Evolutionary conservation across 345 rosid genomes (phyloP), one percentile per base, ranked within the genome.

Genomic region (Heritiera fomes): DNA sequence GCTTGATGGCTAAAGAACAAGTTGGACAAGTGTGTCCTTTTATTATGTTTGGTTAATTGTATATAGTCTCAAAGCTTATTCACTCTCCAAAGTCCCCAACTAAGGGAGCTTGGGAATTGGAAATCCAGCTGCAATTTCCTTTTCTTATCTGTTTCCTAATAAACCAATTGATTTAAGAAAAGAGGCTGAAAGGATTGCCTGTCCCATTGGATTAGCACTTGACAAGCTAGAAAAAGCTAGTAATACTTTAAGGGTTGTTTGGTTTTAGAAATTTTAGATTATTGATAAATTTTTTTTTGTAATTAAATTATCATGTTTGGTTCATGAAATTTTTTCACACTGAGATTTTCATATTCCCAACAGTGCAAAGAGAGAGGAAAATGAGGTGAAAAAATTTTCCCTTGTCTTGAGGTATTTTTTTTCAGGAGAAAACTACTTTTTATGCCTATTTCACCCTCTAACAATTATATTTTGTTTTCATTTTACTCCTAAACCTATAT

Each of bases 1-100:
- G 20, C 2, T 15, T 32, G 61, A 17, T 34, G 11, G 38, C 9
- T 53, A 43, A 60, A 69, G 55, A 50, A 62, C 82, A 79, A 76
- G 79, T 81, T 67, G 84, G 11, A 34, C 45, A 71, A 80, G 67
- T 60, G 82, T 49, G 45, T 49, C 5, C 34, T 30, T 49, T 61
- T 46, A n/a, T 17, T 7, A 17, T 4, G 2, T 23, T 65, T 50
- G 80, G 71, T 76, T 55, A 80, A 67, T 20, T 81, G 84, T 66
- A 81, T 75, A 8, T 67, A 34, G 86, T 30, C 82, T 32, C 8
- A 7, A 38, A 40, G 9, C 11, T 8, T 64, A 59, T 60, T 14
- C 34, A 79, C 12, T 55, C 58, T 41, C 64, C 53, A 40, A 62
- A 8, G 23, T 20, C 32, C 67, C 53, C 71, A 74, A 49, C 61